phyloP scores from a whole-genome alignment of 306 rosid genomes.

The Acacia melanoxylon region DNA sequence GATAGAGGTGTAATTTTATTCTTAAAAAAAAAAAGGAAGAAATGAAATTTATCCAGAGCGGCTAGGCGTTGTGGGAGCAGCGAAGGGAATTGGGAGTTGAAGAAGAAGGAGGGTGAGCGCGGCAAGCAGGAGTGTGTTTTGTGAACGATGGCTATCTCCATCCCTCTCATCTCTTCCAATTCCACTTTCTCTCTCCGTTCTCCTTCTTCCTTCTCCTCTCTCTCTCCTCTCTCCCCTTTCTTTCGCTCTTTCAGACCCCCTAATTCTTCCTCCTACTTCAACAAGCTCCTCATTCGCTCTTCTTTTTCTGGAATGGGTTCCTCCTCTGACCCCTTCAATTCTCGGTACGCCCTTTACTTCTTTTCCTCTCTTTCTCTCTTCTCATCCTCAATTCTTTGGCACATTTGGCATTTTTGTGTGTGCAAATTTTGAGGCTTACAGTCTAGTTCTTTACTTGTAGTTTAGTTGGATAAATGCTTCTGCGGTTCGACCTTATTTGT shows the following conservation, averaged over 20 bases:
- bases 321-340: conserved; percentile 30
- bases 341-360: conserved; percentile 32
- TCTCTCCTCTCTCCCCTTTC: conserved; percentile 18
- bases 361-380: background rate
- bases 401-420: background rate
- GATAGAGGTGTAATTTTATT: no score
- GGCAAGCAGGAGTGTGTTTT: background rate
- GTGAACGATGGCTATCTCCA: conserved; percentile 40
- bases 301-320: conserved; percentile 43
- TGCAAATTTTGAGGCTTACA: background rate
- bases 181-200: conserved; percentile 21
- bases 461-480: background rate
- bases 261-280: conserved; percentile 12
- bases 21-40: background rate
- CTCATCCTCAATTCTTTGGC: background rate
- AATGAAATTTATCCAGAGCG: background rate
- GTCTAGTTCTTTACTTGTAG: background rate
- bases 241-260: conserved; percentile 10
- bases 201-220: conserved; percentile 19
- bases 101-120: background rate
- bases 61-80: background rate
- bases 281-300: conserved; percentile 23
- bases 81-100: background rate
- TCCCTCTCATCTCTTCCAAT: conserved; percentile 32
- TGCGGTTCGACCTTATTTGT: background rate